These are phyloP conservation scores for Penicillium dipodomyicola DNA, from an alignment of 495 filamentous ascomycete genomes.

Conservation along the genomic window DNA sequence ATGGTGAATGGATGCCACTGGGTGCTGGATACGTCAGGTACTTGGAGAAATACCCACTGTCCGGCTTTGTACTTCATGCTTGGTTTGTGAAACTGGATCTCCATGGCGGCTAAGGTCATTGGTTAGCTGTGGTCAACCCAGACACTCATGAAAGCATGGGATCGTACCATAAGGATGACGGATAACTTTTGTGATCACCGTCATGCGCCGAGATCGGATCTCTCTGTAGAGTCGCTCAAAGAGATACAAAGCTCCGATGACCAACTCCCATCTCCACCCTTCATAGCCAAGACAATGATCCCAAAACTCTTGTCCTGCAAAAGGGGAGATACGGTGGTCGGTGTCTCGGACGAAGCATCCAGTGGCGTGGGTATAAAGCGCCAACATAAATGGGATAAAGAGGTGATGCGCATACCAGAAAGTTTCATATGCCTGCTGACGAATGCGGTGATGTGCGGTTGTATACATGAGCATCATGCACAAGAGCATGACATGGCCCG, in stretches of 20 bases:
- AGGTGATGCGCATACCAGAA: slow-evolving; percentile 99
- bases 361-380: slow-evolving; percentile 91
- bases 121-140: slow-evolving; percentile 4
- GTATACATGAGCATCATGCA: slow-evolving; percentile 99
- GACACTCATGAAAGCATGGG: neutral
- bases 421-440: slow-evolving; percentile 94
- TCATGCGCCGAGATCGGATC: slow-evolving; percentile 73
- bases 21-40: slow-evolving; percentile 77
- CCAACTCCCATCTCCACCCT: slow-evolving; percentile 96
- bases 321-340: slow-evolving; percentile 68
- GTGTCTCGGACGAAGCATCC: slow-evolving; percentile 93
- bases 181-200: slow-evolving; percentile 89
- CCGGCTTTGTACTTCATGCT: slow-evolving; percentile 98
- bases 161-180: slow-evolving; percentile 90
- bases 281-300: slow-evolving; percentile 91
- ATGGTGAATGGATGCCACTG: slow-evolving; percentile 99
- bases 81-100: slow-evolving; percentile 95
- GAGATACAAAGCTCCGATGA: slow-evolving; percentile 82
- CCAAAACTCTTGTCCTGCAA: slow-evolving; percentile 81
- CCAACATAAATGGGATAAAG: slow-evolving; percentile 92
- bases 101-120: slow-evolving; percentile 71
- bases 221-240: slow-evolving; percentile 89
- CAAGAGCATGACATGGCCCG: slow-evolving; percentile 94
- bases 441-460: slow-evolving; percentile 87
- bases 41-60: slow-evolving; percentile 95